These are phyloP conservation scores for Butyriboletus regius DNA, from an alignment of 1,284 basidiomycete genomes.

Conservation along the genomic window DNA sequence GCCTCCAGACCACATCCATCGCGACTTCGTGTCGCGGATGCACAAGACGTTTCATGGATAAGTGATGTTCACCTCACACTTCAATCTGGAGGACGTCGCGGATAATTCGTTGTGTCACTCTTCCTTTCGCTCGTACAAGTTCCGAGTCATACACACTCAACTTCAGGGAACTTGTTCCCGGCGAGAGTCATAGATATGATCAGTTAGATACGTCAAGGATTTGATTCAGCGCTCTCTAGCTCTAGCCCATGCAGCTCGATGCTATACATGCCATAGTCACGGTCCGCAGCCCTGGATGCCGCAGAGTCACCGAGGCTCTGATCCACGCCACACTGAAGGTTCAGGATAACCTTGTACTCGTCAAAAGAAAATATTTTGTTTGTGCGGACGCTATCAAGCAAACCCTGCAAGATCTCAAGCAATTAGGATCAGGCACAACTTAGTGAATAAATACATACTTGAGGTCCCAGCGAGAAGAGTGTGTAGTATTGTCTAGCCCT, in stretches of 20 bases:
- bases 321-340: conserved; percentile 77
- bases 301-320: conserved; percentile 46
- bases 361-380: conserved; percentile 73
- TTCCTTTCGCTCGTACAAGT: background rate
- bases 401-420: conserved; percentile 43
- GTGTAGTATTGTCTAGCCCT: conserved; percentile 76
- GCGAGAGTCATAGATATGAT: conserved; percentile 8
- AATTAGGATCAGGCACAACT: background rate
- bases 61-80: conserved; percentile 9
- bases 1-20: conserved; percentile 12
- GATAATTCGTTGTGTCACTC: conserved; percentile 3
- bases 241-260: conserved; percentile 76
- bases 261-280: conserved; percentile 70
- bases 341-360: conserved; percentile 84
- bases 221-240: conserved; percentile 43
- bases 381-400: conserved; percentile 63
- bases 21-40: conserved; percentile 25
- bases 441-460: conserved; percentile 42
- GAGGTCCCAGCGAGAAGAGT: conserved; percentile 66
- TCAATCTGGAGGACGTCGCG: background rate
- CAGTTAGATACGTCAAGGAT: conserved; percentile 22
- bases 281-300: conserved; percentile 49
- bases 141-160: background rate
- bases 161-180: background rate
- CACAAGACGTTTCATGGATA: conserved; percentile 35